phyloP scores from a whole-genome alignment of 2,329 filamentous ascomycete species.

The Exophiala mesophila region DNA sequence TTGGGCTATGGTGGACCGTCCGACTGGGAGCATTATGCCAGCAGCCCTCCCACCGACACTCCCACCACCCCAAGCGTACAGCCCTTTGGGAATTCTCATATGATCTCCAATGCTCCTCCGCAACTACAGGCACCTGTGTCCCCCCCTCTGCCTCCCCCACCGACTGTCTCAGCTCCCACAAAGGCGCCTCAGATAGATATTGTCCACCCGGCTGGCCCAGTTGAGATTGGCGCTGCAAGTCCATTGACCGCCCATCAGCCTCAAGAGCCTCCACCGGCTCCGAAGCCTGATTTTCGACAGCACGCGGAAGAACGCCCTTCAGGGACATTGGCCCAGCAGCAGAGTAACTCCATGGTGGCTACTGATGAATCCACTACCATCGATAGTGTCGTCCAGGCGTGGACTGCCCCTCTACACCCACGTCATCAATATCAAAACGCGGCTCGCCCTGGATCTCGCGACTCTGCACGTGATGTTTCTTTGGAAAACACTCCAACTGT shows the following conservation, averaged over 20 bases:
- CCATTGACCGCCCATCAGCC: slow-evolving; percentile 9
- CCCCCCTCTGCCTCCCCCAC: too few species aligned
- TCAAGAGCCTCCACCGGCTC: slow-evolving; percentile 4
- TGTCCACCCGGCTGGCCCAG: slow-evolving; percentile 4
- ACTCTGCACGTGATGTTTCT: slow-evolving; percentile 3
- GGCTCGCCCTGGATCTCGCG: slow-evolving; percentile 10
- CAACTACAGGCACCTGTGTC: slow-evolving; percentile 1
- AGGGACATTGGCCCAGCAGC: slow-evolving; percentile 8
- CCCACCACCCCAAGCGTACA: slow-evolving; percentile 12
- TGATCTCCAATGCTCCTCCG: too few species aligned
- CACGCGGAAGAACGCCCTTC: slow-evolving; percentile 4
- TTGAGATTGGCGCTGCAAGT: slow-evolving; percentile 20
- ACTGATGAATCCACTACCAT: slow-evolving; percentile 34
- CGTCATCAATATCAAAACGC: slow-evolving; percentile 1
- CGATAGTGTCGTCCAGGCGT: slow-evolving; percentile 42
- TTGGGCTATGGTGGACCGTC: slow-evolving; percentile 41
- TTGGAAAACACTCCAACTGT: slow-evolving; percentile 6
- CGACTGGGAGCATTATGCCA: slow-evolving; percentile 42
- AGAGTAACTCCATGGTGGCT: slow-evolving; percentile 1
- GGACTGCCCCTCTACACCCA: slow-evolving; percentile 34
- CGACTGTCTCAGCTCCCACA: not conserved
- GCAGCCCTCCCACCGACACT: slow-evolving; percentile 13
- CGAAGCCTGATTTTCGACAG: not conserved
- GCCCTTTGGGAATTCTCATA: not conserved
- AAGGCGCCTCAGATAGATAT: not conserved